phyloP scores from a whole-genome alignment of 1,139 yeast species.

The Pichia sp. region DNA sequence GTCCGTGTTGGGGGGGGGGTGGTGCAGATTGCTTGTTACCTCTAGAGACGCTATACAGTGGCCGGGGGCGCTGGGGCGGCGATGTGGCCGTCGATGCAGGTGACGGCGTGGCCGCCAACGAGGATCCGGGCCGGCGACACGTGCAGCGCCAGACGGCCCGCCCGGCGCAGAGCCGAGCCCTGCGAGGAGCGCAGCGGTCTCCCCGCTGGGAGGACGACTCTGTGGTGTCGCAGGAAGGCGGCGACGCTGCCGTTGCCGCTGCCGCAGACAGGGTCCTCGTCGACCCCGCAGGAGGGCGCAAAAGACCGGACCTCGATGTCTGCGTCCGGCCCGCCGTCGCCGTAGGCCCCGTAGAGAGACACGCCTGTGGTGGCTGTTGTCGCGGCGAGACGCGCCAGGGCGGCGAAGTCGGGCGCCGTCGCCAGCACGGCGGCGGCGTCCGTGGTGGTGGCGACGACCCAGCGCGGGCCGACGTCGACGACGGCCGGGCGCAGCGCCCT shows the following conservation, averaged over 20 bases:
- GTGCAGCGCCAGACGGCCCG: slow-evolving; percentile 5
- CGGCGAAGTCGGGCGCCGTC: slow-evolving; percentile 32
- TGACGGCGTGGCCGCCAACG: slow-evolving; percentile 13
- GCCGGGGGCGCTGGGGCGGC: background rate
- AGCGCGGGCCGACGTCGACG: slow-evolving; percentile 39
- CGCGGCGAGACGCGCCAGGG: slow-evolving; percentile 25
- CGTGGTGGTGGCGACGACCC: slow-evolving; percentile 37
- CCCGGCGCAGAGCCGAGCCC: slow-evolving; percentile 3
- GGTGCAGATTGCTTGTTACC: no score
- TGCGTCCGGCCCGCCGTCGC: slow-evolving; percentile 15
- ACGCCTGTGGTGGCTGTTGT: slow-evolving; percentile 34
- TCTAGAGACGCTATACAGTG: no score
- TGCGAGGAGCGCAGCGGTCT: slow-evolving; percentile 3
- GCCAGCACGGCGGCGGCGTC: slow-evolving; percentile 33
- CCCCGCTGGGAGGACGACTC: no score
- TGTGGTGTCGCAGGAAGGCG: slow-evolving; percentile 3
- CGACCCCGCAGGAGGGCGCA: slow-evolving; percentile 31
- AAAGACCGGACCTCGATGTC: slow-evolving; percentile 38
- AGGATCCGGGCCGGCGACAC: background rate
- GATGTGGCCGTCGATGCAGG: slow-evolving; percentile 10
- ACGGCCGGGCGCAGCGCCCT: slow-evolving; percentile 14
- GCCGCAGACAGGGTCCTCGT: slow-evolving; percentile 53
- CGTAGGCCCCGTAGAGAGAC: slow-evolving; percentile 36
- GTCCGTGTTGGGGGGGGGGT: no score
- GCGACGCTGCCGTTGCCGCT: slow-evolving; percentile 38